Base-by-base conservation (phyloP, 2,329 filamentous ascomycete species). In the Sporothrix mexicana region DNA sequence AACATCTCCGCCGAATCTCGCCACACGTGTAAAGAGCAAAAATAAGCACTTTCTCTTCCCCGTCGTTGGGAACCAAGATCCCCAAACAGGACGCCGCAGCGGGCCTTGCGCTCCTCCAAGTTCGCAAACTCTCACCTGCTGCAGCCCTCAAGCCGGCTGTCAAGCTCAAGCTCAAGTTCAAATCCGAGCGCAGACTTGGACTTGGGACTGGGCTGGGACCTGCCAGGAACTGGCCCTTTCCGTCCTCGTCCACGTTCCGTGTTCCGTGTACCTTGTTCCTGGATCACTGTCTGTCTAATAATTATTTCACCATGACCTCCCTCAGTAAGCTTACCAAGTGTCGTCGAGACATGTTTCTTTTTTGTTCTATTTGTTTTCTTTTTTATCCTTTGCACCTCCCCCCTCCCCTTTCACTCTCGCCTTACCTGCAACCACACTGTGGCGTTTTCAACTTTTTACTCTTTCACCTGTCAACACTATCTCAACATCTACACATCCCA, bases 281-380 rank as follows among this genome's bases (percentile, higher is more conserved):
- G 59, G 69, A 62, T 70, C 45, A 25, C 1, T 3, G 36, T 45
- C 69, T 45, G 36, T 70, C 53, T 30, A 30, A 70, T 9, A 51
- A 43, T 17, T 62, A 66, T 53, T 43, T 47, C 62, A 91, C 84
- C 79, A 91, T 91, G 74, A 59, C 76, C 25, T 74, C 76, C 55
- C 72, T 77, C 73, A 75, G 76, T 77, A 77, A 74, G 76, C 70
- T 69, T 41, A 57, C 41, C 64, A 49, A 10, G 36, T 13, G 25
- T 69, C 53, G 15, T 72, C 59, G 3, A 49, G 49, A 55, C 47
- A 30, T 53, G 23, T 47, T 68, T 57, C 13, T 36, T 47, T 41
- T 73, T 23, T 74, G 43, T 17, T 47, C 30, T 61, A 57, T 49
- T 45, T 30, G 43, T 45, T 49, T 43, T 66, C 23, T 64, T 36